Conservation (phyloP, 352 stramenopile genomes). For the Globisporangium acanthophoron region DNA sequence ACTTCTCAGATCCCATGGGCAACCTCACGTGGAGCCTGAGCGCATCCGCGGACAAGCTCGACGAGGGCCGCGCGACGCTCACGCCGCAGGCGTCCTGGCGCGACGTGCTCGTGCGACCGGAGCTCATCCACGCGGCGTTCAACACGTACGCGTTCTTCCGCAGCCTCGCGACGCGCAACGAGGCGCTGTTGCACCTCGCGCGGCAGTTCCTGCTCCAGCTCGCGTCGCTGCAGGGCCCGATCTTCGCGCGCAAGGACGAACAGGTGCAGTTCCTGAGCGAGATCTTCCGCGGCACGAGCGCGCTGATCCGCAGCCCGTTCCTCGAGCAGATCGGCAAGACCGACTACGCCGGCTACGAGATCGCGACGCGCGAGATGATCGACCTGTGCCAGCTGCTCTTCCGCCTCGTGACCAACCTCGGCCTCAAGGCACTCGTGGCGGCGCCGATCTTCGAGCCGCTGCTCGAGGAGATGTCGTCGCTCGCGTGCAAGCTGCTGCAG, state of each 20-base stretch:
- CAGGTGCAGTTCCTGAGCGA: constrained; percentile 65
- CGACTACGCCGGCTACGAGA: constrained; percentile 56
- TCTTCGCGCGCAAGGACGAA: constrained; percentile 60
- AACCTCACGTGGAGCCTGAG: constrained; percentile 72
- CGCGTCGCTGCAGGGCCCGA: constrained; percentile 60
- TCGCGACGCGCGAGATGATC: constrained; percentile 77
- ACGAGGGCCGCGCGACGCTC: constrained; percentile 38
- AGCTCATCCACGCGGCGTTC: constrained; percentile 81
- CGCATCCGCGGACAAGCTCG: constrained; percentile 18
- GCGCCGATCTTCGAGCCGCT: constrained; percentile 49
- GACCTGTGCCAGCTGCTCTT: constrained; percentile 81
- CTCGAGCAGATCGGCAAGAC: constrained; percentile 62
- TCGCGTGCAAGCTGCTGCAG: constrained; percentile 67
- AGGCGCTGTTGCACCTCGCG: constrained; percentile 66
- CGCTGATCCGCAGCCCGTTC: constrained; percentile 64
- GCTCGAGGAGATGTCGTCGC: constrained; percentile 58
- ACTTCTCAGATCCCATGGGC: constrained; percentile 49
- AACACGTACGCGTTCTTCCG: constrained; percentile 83
- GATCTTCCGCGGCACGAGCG: constrained; percentile 60
- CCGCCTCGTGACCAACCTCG: constrained; percentile 73
- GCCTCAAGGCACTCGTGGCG: constrained; percentile 38
- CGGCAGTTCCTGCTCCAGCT: constrained; percentile 79
- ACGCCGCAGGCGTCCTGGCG: constrained; percentile 64
- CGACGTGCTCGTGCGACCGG: constrained; percentile 53
- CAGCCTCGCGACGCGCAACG: constrained; percentile 59